These are phyloP conservation scores for Thermomyces lanuginosus DNA, from an alignment of 2,329 filamentous ascomycete species.

Conservation along the genomic window DNA sequence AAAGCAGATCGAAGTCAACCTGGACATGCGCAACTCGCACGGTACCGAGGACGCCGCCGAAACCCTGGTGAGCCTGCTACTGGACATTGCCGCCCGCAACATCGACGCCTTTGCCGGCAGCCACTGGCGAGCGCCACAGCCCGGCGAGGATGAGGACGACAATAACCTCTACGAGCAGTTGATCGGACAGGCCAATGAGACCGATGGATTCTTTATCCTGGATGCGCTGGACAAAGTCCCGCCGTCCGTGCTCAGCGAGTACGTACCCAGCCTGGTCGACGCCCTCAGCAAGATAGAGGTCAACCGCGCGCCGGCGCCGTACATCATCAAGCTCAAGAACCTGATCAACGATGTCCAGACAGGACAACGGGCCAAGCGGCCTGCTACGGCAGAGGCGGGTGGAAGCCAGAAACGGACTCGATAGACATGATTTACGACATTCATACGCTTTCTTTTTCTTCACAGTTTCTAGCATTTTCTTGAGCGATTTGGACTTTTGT, in stretches of 20 bases:
- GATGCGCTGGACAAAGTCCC: slow-evolving; percentile 23
- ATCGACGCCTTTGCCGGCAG: slow-evolving; percentile 24
- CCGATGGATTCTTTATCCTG: slow-evolving; percentile 21
- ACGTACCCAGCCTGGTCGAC: slow-evolving; percentile 13
- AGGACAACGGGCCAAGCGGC: slow-evolving; percentile 5
- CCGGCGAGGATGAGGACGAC: slow-evolving; percentile 24
- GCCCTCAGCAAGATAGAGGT: slow-evolving; percentile 29
- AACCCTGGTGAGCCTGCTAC: slow-evolving; percentile 22
- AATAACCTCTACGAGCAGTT: slow-evolving; percentile 28
- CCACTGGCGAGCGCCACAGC: slow-evolving; percentile 16
- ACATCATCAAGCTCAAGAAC: slow-evolving; percentile 17
- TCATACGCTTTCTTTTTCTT: no score
- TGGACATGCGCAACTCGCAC: slow-evolving; percentile 18
- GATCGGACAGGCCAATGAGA: slow-evolving; percentile 18
- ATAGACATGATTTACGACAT: no score
- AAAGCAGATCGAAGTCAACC: slow-evolving; percentile 18
- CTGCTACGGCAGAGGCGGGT: slow-evolving; percentile 6
- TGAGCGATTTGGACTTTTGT: no score
- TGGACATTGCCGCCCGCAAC: slow-evolving; percentile 22
- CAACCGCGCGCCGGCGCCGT: slow-evolving; percentile 22
- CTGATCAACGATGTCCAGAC: slow-evolving; percentile 18
- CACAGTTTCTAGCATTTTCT: no score
- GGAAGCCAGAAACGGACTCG: slow-evolving; percentile 7
- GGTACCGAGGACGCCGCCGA: slow-evolving; percentile 23
- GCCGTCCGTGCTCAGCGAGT: slow-evolving; percentile 15